Conservation (phyloP, 495 filamentous ascomycete species). For the Thozetella sp. region DNA sequence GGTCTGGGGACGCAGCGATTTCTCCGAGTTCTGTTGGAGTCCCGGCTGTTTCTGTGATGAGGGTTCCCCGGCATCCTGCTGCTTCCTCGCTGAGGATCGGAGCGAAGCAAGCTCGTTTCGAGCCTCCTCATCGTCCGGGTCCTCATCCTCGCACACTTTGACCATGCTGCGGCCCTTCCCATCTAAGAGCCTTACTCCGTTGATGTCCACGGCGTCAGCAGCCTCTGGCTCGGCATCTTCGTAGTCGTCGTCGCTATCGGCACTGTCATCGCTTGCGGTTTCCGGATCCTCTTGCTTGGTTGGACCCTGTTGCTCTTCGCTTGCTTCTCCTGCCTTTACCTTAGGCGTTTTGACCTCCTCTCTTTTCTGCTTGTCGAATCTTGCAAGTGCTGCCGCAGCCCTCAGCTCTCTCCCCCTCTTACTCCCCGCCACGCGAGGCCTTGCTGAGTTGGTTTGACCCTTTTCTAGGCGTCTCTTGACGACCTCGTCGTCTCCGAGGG, state of each 20-base stretch:
- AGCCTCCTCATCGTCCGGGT: slow-evolving; percentile 59
- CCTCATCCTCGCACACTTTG: slow-evolving; percentile 73
- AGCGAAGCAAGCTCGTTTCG: slow-evolving; percentile 65
- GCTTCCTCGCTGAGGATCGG: slow-evolving; percentile 12
- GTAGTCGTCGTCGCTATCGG: slow-evolving; percentile 40
- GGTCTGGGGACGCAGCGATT: background rate
- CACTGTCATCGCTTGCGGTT: slow-evolving; percentile 27
- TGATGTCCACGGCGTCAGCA: slow-evolving; percentile 50
- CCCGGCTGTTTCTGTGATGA: background rate
- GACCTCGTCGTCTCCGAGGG: slow-evolving; percentile 67
- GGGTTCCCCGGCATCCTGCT: background rate
- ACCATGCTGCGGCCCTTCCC: slow-evolving; percentile 61
- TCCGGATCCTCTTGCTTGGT: slow-evolving; percentile 39
- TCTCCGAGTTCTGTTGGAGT: background rate
- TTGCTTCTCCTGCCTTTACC: slow-evolving; percentile 24
- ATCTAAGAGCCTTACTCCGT: slow-evolving; percentile 63
- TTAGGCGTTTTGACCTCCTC: too few species aligned
- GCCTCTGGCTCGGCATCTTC: slow-evolving; percentile 30
- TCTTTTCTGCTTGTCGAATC: slow-evolving; percentile 64
- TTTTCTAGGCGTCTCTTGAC: slow-evolving; percentile 65
- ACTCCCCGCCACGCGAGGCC: slow-evolving; percentile 72
- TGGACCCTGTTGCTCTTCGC: slow-evolving; percentile 29
- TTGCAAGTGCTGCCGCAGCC: slow-evolving; percentile 73
- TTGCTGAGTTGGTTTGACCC: slow-evolving; percentile 58
- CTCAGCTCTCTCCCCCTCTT: slow-evolving; percentile 71